Evolutionary conservation across 306 rosid species (phyloP), one percentile per base, ranked within the genome.

Genomic region (Medicago ruthenica): DNA sequence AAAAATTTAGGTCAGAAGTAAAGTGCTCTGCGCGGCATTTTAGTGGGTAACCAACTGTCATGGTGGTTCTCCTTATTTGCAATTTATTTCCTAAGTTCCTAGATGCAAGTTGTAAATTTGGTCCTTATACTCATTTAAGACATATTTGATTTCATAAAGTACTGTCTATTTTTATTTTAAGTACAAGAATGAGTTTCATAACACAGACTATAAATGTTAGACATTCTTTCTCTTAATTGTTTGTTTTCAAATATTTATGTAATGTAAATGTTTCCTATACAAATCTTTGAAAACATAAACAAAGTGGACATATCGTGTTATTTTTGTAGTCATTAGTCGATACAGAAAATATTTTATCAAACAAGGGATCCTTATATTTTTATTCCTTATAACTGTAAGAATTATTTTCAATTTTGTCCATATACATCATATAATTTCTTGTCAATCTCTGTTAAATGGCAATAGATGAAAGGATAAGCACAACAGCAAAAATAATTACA

Each of bases 401-500:
- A 61, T 34, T 61, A 34, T 61, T 15, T 61, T 61, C 67, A 34
- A 61, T 34, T 31, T 34, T 12, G 65, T 59, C n/a, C 65, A 22
- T 5, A 10, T 58, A 21, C 39, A 2, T 34, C 20, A n/a, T n/a
- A 8, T 63, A 16, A 9, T 15, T 36, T 37, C 27, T 37, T 37
- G 48, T 12, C 37, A 41, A 39, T 18, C 37, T 20, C 13, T 65
- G 50, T 65, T 37, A 20, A 16, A 39, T 40, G 31, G 9, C 15
- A 65, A 39, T 65, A 17, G 27, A 39, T 65, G 17, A 6, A 15
- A 22, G 9, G 70, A 20, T 65, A 18, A 39, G 70, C 51, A 65
- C 50, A 39, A 65, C 50, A 39, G 16, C 17, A 15, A 39, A 39
- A 64, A 64, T 21, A 42, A 14, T 45, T 7, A 22, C 13, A 14